Evolutionary conservation across 495 filamentous ascomycete species (phyloP).

Genomic region (Daldinia bambusicola): DNA sequence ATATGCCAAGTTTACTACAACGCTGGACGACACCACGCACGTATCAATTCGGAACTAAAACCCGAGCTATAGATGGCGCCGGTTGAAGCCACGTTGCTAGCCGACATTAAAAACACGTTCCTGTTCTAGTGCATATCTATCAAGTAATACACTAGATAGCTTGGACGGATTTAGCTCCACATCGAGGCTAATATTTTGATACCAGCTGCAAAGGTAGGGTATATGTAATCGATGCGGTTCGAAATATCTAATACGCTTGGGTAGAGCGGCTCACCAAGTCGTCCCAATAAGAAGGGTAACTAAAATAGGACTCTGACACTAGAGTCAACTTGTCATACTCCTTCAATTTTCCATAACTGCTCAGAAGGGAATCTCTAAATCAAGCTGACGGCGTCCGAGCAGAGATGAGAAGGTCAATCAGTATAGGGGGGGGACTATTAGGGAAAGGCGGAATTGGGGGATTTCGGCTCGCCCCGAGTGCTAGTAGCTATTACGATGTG

Average conservation of each 20-base stretch:
- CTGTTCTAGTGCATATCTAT: constrained; percentile 19
- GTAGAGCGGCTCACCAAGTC: background rate
- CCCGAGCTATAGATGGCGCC: constrained; percentile 7
- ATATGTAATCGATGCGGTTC: background rate
- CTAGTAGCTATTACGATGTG: background rate
- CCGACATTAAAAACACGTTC: constrained; percentile 18
- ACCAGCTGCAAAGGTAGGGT: background rate
- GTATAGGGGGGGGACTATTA: constrained; percentile 11
- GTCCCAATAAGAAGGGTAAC: background rate
- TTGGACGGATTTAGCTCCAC: constrained; percentile 3
- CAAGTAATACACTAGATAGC: constrained; percentile 9
- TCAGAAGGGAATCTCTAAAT: background rate
- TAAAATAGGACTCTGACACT: constrained; percentile 6
- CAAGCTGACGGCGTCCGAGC: background rate
- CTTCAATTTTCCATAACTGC: constrained; percentile 5
- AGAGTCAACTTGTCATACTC: background rate
- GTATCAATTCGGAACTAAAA: constrained; percentile 12
- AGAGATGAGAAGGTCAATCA: constrained; percentile 7
- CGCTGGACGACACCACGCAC: background rate
- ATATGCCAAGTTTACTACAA: constrained; percentile 7
- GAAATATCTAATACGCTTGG: background rate
- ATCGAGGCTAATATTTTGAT: background rate
- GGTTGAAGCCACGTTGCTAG: constrained; percentile 28
- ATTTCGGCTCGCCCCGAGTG: constrained; percentile 28
- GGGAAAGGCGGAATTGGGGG: constrained; percentile 20